Base-by-base conservation (phyloP, 2,329 filamentous ascomycete genomes). In the Periconia macrospinosa region DNA sequence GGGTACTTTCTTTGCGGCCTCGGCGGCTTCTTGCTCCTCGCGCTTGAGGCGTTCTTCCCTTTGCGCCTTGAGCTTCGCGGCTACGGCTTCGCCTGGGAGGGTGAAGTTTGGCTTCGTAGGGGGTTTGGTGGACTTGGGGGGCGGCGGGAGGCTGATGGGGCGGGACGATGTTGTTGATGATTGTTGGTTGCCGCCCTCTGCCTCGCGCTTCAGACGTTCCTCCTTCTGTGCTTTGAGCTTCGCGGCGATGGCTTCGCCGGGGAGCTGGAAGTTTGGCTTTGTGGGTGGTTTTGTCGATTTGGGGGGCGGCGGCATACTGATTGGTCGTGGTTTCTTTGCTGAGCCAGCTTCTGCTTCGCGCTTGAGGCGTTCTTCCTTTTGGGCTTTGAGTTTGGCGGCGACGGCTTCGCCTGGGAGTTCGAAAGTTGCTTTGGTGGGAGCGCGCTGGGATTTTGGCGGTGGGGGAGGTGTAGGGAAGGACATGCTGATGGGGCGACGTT, bases 51-150 rank as follows among this genome's bases (percentile, higher is more conserved):
- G 70, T 52, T 71, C 69, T 57, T 72, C 70, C 43, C 63, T 66
- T 43, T 70, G 65, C 13, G 67, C 60, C 30, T 65, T 69, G 1
- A 71, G 52, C 30, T 66, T 67, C 23, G 67, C 68, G 8, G 70
- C 80, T 2, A 83, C 70, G 14, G 76, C 81, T 58, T 84, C 82
- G 8, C 82, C 81, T 1, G 82, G 81, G 0, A 84, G 73, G 48
- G 78, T 72, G 61, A 84, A 84, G 23, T 70, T 80, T 15, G 81
- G 70, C 47, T 71, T 75, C 0, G 82, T 84, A 0, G 76, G 76
- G 7, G 79, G 71, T 60, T 83, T 83, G 19, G 69, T 71, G 2
- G 79, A 82, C 60, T 81, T 83, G 10, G 72, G 61, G 14, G 71
- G 74, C n/a, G 73, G 71, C 10, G 74, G 74, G 65, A 75, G 72